Conservation (phyloP, 345 rosid species). For the Salix exigua region DNA sequence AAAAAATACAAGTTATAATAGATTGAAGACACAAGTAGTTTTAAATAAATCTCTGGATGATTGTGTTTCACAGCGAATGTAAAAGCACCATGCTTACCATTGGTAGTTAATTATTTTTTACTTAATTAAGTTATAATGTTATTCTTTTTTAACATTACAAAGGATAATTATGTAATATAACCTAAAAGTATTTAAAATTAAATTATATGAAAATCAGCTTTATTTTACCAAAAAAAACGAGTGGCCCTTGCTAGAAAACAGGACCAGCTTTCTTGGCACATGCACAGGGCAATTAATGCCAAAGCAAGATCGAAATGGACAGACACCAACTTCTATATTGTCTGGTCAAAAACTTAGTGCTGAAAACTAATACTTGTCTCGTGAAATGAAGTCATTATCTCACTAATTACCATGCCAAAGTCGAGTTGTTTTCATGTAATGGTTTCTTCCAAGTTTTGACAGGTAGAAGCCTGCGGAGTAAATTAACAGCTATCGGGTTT, state of each 20-base stretch:
- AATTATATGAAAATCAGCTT: neutral
- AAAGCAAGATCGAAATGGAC: neutral
- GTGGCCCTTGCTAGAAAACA: neutral
- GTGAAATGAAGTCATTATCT: conserved; percentile 28
- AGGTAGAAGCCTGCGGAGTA: conserved; percentile 31
- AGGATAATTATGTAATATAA: too few species aligned
- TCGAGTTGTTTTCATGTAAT: neutral
- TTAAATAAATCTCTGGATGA: too few species aligned
- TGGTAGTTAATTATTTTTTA: too few species aligned
- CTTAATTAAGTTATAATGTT: neutral
- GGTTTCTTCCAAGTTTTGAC: conserved; percentile 21
- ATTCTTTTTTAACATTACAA: too few species aligned
- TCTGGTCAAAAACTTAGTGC: conserved; percentile 1
- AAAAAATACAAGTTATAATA: too few species aligned
- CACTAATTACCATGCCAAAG: conserved; percentile 18
- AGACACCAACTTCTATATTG: conserved; percentile 12
- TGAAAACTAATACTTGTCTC: conserved; percentile 14
- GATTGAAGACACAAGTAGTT: too few species aligned
- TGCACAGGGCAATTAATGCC: conserved; percentile 7
- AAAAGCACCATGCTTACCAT: too few species aligned
- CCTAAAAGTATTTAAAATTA: neutral
- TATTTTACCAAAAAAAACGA: neutral
- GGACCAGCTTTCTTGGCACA: neutral
- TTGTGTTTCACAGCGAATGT: too few species aligned
- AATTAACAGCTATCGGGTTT: conserved; percentile 20